These are phyloP conservation scores for Tilletia caries DNA, from an alignment of 1,284 basidiomycete genomes.

Conservation along the genomic window DNA sequence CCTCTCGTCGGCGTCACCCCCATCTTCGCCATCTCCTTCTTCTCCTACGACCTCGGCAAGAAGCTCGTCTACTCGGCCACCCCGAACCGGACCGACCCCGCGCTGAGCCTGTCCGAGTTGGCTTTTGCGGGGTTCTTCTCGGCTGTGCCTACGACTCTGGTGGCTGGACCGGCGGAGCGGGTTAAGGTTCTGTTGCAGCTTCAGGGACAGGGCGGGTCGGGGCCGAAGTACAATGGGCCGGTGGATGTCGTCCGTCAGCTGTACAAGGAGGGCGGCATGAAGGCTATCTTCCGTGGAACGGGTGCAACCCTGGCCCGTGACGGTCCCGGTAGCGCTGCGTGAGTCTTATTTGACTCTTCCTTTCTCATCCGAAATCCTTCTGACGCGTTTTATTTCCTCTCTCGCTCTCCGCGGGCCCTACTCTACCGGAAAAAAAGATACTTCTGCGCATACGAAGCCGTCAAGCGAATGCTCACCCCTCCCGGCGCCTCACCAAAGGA, in stretches of 20 bases:
- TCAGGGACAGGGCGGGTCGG: slow-evolving; percentile 75
- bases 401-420: not conserved
- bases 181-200: slow-evolving; percentile 93
- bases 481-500: slow-evolving; percentile 68
- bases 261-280: slow-evolving; percentile 89
- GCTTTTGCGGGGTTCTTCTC: slow-evolving; percentile 91
- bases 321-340: slow-evolving; percentile 94
- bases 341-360: slow-evolving; percentile 55
- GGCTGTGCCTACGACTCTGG: slow-evolving; percentile 83
- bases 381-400: not conserved
- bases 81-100: slow-evolving; percentile 63
- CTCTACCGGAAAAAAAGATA: slow-evolving; percentile 62
- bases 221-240: slow-evolving; percentile 80
- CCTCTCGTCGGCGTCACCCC: slow-evolving; percentile 95
- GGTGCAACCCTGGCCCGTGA: slow-evolving; percentile 88
- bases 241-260: slow-evolving; percentile 85
- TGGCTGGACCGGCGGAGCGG: slow-evolving; percentile 92
- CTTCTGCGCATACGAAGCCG: slow-evolving; percentile 93
- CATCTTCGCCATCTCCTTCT: slow-evolving; percentile 97
- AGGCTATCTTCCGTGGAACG: slow-evolving; percentile 89
- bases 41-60: slow-evolving; percentile 95
- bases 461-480: slow-evolving; percentile 80
- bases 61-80: slow-evolving; percentile 70
- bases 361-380: not conserved
- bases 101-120: slow-evolving; percentile 75